Evolutionary conservation across 75 land plant species (phyloP), one percentile per base, ranked within the genome.

Genomic region (Cryptomeria japonica): DNA sequence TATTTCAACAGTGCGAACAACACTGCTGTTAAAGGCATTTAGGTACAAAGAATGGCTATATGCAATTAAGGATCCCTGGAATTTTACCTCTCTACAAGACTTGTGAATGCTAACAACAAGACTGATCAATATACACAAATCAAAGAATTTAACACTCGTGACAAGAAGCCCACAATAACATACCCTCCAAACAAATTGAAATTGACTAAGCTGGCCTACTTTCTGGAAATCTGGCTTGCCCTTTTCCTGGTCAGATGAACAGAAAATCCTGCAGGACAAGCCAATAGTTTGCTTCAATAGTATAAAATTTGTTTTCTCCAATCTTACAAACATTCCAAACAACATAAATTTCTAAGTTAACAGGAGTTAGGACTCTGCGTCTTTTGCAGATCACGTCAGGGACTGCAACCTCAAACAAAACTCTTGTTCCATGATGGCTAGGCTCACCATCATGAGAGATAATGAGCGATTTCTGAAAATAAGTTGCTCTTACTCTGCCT

Each of bases 191-290:
- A 39, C 11, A 80, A 39, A 22, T 77, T 77, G 83, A 79, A n/a
- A n/a, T n/a, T n/a, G n/a, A n/a, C 42, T 38, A 79, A 79, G 82
- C 6, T 41, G 22, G 80, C 83, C 46, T 19, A 80, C 42, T 9
- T 39, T 80, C 83, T 38, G 41, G 22, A 80, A 80, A 41, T 11
- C 42, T 80, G 47, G 83, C 44, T 28, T 80, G 83, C 8, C 83
- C 42, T 42, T 47, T 80, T 42, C 9, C 31, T 25, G n/a, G n/a
- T 11, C 47, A 39, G 42, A 42, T 80, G 22, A 42, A 3, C n/a
- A 80, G 47, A 80, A 80, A 80, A 25, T 80, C 83, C 83, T 80
- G 83, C 83, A 80, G 25, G 10, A 41, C 46, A 80, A 80, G 83
- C 28, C 12, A 80, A 42, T 25, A 22, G n/a, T 80, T 36, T 38